phyloP scores from a whole-genome alignment of 805 yeast species.

The Clavispora fructus region DNA sequence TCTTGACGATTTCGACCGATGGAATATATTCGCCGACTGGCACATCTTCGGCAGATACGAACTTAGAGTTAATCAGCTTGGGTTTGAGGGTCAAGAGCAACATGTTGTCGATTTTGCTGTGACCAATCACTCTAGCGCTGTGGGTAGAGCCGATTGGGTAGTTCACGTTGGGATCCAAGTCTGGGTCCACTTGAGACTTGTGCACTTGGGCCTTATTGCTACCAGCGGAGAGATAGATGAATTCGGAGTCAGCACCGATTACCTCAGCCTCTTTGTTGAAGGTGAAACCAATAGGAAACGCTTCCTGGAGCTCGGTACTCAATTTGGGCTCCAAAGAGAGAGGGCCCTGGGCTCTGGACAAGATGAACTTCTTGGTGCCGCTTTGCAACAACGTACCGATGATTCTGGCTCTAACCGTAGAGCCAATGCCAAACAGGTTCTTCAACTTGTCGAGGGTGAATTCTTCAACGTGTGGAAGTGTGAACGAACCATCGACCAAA shows the following conservation, averaged over 20 bases:
- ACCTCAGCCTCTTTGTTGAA: slow-evolving; percentile 54
- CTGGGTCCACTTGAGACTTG: slow-evolving; percentile 58
- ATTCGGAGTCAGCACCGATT: slow-evolving; percentile 53
- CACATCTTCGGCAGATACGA: slow-evolving; percentile 64
- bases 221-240: slow-evolving; percentile 54
- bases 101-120: slow-evolving; percentile 58
- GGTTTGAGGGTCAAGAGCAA: slow-evolving; percentile 68
- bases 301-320: slow-evolving; percentile 38
- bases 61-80: slow-evolving; percentile 56
- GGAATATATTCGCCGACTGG: slow-evolving; percentile 65
- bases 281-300: slow-evolving; percentile 75
- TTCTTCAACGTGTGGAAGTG: slow-evolving; percentile 57
- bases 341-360: slow-evolving; percentile 60
- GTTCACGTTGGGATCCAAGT: slow-evolving; percentile 39
- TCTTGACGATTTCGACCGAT: slow-evolving; percentile 48
- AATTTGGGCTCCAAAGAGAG: slow-evolving; percentile 25
- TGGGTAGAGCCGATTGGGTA: slow-evolving; percentile 64
- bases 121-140: slow-evolving; percentile 73
- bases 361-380: slow-evolving; percentile 53
- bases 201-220: slow-evolving; percentile 71
- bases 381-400: slow-evolving; percentile 46
- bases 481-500: slow-evolving; percentile 64
- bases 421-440: slow-evolving; percentile 64
- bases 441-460: slow-evolving; percentile 45
- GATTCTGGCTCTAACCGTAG: slow-evolving; percentile 64